Evolutionary conservation across 345 rosid genomes (phyloP).

Genomic region (Anastatica hierochuntica): DNA sequence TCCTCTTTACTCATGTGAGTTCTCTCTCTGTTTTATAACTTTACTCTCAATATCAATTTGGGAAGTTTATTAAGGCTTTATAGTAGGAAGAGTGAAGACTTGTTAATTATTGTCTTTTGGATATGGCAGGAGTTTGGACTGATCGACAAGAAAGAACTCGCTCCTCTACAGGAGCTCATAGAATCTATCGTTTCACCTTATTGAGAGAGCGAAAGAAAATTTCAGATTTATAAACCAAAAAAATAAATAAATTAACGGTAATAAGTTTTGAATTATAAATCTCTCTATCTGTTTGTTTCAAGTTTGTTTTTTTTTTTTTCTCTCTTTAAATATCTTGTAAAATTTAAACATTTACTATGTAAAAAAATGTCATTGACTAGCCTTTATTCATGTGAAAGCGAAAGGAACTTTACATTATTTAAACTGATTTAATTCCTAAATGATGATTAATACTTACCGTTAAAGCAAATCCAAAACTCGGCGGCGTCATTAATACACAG

Average conservation of each 20-base stretch:
- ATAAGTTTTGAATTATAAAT: conserved; percentile 1
- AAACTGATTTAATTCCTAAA: neutral
- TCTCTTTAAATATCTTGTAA: conserved; percentile 4
- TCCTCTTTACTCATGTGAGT: conserved; percentile 89
- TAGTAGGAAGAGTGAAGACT: too few species aligned
- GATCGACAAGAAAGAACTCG: conserved; percentile 96
- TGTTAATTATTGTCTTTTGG: too few species aligned
- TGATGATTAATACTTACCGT: conserved; percentile 18
- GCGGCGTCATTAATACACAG: neutral
- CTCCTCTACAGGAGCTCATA: conserved; percentile 91
- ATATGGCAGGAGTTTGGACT: conserved; percentile 76
- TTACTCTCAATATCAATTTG: neutral
- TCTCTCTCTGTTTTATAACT: neutral
- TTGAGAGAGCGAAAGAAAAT: conserved; percentile 24
- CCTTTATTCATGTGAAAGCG: conserved; percentile 21
- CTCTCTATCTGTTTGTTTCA: neutral
- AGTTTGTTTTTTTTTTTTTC: neutral
- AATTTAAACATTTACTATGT: conserved; percentile 12
- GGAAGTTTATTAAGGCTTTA: too few species aligned
- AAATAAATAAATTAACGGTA: conserved; percentile 11
- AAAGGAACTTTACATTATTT: conserved; percentile 19
- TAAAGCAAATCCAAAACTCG: conserved; percentile 17
- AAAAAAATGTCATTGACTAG: neutral
- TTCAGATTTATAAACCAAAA: neutral
- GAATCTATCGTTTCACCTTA: conserved; percentile 81